Percentiles rank a stretch among this genome's conserved stretches.
Conservation (phyloP, 2,329 filamentous ascomycete genomes). For the Pseudocercospora crystallina region DNA sequence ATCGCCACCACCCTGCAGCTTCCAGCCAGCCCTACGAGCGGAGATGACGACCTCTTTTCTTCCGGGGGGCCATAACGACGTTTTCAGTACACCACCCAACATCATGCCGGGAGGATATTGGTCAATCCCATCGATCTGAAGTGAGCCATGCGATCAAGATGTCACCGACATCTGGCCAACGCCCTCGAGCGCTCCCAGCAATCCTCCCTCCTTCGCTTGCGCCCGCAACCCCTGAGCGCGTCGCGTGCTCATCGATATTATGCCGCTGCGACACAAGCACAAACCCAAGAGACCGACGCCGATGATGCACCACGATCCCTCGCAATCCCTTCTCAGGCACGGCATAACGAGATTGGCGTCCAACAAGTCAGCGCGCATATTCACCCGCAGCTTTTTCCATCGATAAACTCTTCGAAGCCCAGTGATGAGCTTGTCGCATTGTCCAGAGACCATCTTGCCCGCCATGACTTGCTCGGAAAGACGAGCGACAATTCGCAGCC, state of each 20-base stretch:
- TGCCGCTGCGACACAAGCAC: conserved; percentile 20
- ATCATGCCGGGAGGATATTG: too few species aligned
- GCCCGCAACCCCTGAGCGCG: conserved; percentile 29
- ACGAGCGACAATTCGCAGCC: conserved; percentile 73
- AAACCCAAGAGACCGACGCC: conserved; percentile 1
- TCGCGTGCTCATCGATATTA: conserved; percentile 28
- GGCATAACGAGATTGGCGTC: conserved; percentile 90
- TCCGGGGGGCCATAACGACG: too few species aligned
- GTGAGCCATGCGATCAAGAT: conserved; percentile 34
- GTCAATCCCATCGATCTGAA: too few species aligned
- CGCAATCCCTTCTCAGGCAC: conserved; percentile 52
- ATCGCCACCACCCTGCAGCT: too few species aligned
- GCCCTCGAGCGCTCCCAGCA: conserved; percentile 38
- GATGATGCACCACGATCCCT: conserved; percentile 21
- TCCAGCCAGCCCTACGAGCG: too few species aligned
- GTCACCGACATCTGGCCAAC: conserved; percentile 30
- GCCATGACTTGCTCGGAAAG: conserved; percentile 87
- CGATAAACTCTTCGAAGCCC: conserved; percentile 59
- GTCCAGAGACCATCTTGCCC: conserved; percentile 75
- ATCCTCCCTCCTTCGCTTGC: conserved; percentile 36
- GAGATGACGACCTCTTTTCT: too few species aligned
- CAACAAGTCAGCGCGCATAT: conserved; percentile 87
- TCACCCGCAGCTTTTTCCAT: conserved; percentile 75
- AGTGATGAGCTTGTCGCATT: conserved; percentile 76
- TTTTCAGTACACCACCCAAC: too few species aligned